These are phyloP conservation scores for Colletotrichum agaves DNA, from an alignment of 2,329 filamentous ascomycete species.

Conservation along the genomic window DNA sequence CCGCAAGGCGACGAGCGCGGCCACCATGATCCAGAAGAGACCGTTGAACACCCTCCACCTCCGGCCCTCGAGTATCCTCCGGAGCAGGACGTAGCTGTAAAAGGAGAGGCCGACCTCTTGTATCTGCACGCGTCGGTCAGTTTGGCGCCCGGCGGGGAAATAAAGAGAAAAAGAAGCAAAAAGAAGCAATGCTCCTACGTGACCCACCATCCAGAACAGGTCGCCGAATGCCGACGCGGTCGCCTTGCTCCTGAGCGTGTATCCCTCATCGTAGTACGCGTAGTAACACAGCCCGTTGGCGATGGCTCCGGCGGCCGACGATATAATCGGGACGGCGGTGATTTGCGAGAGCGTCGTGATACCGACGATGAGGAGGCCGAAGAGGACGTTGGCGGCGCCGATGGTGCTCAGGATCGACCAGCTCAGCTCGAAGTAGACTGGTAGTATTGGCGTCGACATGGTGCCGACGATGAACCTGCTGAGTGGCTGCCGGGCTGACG, in stretches of 20 bases:
- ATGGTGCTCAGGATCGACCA: conserved; percentile 59
- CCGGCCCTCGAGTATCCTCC: conserved; percentile 59
- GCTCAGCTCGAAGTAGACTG: conserved; percentile 54
- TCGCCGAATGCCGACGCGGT: conserved; percentile 53
- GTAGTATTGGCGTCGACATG: conserved; percentile 29
- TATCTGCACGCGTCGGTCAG: conserved; percentile 43
- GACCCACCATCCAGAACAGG: conserved; percentile 53
- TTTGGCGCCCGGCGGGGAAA: too few species aligned
- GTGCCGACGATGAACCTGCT: background rate
- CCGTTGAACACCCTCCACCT: conserved; percentile 56
- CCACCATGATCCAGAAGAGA: conserved; percentile 68
- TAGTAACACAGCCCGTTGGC: conserved; percentile 57
- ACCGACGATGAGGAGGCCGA: conserved; percentile 51
- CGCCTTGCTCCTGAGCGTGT: conserved; percentile 42
- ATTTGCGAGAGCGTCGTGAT: conserved; percentile 53
- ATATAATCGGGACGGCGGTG: conserved; percentile 52
- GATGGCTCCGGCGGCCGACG: conserved; percentile 50
- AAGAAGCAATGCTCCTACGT: too few species aligned
- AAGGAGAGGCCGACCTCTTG: conserved; percentile 58
- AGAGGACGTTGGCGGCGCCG: conserved; percentile 52
- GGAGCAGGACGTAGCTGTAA: conserved; percentile 64
- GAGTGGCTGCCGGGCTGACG: background rate
- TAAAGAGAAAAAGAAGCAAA: too few species aligned
- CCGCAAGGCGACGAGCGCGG: conserved; percentile 61
- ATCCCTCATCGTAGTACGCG: conserved; percentile 49